Conservation (phyloP, 2,329 filamentous ascomycete genomes). For the Epichloe hybrida region DNA sequence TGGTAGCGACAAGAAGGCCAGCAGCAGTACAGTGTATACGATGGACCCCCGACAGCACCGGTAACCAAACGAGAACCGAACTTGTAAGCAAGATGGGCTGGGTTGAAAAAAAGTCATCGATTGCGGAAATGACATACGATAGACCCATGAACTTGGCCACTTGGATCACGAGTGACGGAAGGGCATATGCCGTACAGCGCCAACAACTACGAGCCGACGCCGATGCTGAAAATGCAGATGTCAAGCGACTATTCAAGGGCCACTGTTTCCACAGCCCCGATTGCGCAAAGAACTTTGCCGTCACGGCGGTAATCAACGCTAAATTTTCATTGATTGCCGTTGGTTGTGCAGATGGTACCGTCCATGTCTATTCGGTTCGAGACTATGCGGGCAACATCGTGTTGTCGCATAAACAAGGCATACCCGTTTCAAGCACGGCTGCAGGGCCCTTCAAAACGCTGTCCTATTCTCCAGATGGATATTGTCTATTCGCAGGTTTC, state of each 20-base stretch:
- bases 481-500: slow-evolving; percentile 89
- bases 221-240: slow-evolving; percentile 29
- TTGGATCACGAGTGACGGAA: slow-evolving; percentile 82
- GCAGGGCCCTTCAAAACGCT: slow-evolving; percentile 63
- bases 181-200: slow-evolving; percentile 82
- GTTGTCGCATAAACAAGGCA: slow-evolving; percentile 62
- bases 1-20: slow-evolving; percentile 84
- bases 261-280: slow-evolving; percentile 78
- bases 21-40: slow-evolving; percentile 93
- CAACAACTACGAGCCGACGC: slow-evolving; percentile 28
- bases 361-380: slow-evolving; percentile 81
- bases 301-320: slow-evolving; percentile 76
- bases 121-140: slow-evolving; percentile 83
- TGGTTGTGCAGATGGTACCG: slow-evolving; percentile 63
- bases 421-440: slow-evolving; percentile 52
- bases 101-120: slow-evolving; percentile 62
- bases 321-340: slow-evolving; percentile 88
- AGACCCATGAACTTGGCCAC: slow-evolving; percentile 91
- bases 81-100: slow-evolving; percentile 77
- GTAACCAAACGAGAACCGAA: slow-evolving; percentile 81
- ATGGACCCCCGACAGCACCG: slow-evolving; percentile 74
- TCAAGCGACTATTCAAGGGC: slow-evolving; percentile 67
- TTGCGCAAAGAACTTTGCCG: slow-evolving; percentile 44
- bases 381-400: slow-evolving; percentile 92
- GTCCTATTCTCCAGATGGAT: slow-evolving; percentile 86